These are phyloP conservation scores for Amanita exitialis DNA, from an alignment of 768 basidiomycete genomes.

Conservation along the genomic window DNA sequence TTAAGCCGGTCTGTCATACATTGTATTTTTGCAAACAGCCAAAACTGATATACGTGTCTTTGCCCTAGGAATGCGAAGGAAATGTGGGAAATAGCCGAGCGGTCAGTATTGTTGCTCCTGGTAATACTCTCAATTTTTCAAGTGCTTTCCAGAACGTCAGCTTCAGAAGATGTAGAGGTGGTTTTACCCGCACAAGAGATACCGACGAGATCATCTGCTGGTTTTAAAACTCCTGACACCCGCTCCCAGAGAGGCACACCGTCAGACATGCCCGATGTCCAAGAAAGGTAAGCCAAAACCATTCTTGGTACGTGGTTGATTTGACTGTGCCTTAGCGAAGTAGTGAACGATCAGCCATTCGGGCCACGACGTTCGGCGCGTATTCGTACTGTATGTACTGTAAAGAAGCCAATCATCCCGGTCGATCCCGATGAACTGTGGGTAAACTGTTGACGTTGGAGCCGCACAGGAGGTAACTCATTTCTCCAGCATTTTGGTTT, in stretches of 20 bases:
- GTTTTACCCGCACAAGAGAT: not conserved
- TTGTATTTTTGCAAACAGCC: too few species aligned
- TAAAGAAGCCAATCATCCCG: constrained; percentile 13
- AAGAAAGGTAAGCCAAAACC: not conserved
- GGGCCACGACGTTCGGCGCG: constrained; percentile 26
- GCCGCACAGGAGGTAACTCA: not conserved
- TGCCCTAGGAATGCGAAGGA: not conserved
- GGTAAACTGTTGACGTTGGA: constrained; percentile 12
- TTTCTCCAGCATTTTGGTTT: constrained; percentile 55
- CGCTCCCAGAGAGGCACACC: not conserved
- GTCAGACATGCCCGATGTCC: not conserved
- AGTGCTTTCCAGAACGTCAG: not conserved
- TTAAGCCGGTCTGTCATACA: not conserved
- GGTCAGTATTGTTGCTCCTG: not conserved
- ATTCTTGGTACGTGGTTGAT: not conserved
- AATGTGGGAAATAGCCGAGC: constrained; percentile 2
- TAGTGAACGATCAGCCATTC: not conserved
- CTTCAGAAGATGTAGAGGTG: not conserved
- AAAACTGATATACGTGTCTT: not conserved
- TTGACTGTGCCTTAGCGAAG: not conserved
- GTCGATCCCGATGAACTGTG: constrained; percentile 60
- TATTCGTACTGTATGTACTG: constrained; percentile 12
- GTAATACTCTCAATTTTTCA: not conserved
- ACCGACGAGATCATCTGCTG: not conserved
- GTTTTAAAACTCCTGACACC: not conserved